A percentile compares a stretch with the other conserved stretches of the same genome.
Conservation (phyloP, 2,329 filamentous ascomycete genomes). For the Xylariaceae sp. region DNA sequence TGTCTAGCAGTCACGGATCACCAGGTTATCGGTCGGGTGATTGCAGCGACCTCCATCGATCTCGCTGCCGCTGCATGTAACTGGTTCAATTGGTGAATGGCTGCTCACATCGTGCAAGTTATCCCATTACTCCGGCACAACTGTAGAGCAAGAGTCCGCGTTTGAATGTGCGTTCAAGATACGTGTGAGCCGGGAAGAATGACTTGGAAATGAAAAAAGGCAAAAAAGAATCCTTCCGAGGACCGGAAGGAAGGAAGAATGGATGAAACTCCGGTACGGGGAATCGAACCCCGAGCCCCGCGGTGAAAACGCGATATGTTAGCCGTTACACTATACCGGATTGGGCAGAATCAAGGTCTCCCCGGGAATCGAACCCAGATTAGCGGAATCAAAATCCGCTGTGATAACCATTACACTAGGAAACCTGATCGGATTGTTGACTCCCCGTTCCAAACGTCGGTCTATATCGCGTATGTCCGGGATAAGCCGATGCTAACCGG, state of each 20-base stretch:
- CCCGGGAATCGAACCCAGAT: slow-evolving; percentile 22
- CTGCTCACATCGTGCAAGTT: too few relatives aligned
- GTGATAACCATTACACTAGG: slow-evolving; percentile 23
- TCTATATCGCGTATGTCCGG: neutral
- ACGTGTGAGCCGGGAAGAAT: too few relatives aligned
- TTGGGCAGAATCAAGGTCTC: slow-evolving; percentile 9
- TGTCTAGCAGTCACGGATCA: neutral
- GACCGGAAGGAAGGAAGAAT: neutral
- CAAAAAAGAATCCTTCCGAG: neutral
- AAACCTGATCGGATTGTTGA: slow-evolving; percentile 9
- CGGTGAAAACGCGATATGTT: slow-evolving; percentile 21
- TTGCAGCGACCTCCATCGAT: neutral
- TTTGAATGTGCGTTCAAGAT: too few relatives aligned
- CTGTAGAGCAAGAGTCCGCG: too few relatives aligned
- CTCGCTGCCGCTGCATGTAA: too few relatives aligned
- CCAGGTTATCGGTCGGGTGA: neutral
- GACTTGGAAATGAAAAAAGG: neutral
- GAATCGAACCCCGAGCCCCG: slow-evolving; percentile 20
- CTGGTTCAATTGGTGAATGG: too few relatives aligned
- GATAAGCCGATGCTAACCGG: neutral
- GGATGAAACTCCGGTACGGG: slow-evolving; percentile 14
- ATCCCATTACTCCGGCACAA: too few relatives aligned
- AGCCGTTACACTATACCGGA: slow-evolving; percentile 19
- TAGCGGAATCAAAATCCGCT: slow-evolving; percentile 22
- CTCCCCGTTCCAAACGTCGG: neutral